phyloP scores from a whole-genome alignment of 2,329 filamentous ascomycete genomes.

The Hortaea werneckii region DNA sequence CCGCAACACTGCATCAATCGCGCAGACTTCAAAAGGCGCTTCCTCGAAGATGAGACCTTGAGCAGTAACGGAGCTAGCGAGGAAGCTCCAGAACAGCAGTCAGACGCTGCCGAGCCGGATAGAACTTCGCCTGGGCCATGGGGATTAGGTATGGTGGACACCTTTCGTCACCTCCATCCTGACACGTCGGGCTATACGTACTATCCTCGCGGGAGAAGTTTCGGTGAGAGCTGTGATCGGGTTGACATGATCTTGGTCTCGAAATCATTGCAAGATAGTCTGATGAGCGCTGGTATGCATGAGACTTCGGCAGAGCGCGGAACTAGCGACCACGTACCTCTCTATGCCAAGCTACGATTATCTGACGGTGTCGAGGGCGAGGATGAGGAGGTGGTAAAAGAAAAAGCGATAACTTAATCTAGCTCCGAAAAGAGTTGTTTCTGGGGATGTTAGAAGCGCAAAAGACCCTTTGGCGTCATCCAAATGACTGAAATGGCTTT shows the following conservation, averaged over 20 bases:
- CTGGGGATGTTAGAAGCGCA: too few species aligned
- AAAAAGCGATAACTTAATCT: too few species aligned
- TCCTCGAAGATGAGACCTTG: slow-evolving; percentile 26
- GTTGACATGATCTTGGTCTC: slow-evolving; percentile 45
- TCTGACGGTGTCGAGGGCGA: too few species aligned
- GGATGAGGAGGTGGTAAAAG: too few species aligned
- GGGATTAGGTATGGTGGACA: slow-evolving; percentile 33
- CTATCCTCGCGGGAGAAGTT: slow-evolving; percentile 33
- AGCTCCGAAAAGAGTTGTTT: too few species aligned
- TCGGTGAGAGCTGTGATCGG: slow-evolving; percentile 44
- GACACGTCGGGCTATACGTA: slow-evolving; percentile 40
- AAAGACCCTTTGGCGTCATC: too few species aligned
- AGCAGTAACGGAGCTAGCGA: slow-evolving; percentile 2
- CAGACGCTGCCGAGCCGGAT: not conserved
- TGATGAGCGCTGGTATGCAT: slow-evolving; percentile 31
- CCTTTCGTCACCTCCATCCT: slow-evolving; percentile 38
- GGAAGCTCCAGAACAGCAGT: not conserved
- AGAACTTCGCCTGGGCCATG: not conserved
- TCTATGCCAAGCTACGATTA: slow-evolving; percentile 27
- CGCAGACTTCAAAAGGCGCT: slow-evolving; percentile 40
- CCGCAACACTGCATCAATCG: slow-evolving; percentile 42
- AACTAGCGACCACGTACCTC: slow-evolving; percentile 44
- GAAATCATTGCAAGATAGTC: slow-evolving; percentile 25
- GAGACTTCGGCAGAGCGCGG: slow-evolving; percentile 37
- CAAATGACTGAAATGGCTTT: too few species aligned